Conservation (phyloP, 371 early-diverging fungal genomes). For the Apophysomyces variabilis region DNA sequence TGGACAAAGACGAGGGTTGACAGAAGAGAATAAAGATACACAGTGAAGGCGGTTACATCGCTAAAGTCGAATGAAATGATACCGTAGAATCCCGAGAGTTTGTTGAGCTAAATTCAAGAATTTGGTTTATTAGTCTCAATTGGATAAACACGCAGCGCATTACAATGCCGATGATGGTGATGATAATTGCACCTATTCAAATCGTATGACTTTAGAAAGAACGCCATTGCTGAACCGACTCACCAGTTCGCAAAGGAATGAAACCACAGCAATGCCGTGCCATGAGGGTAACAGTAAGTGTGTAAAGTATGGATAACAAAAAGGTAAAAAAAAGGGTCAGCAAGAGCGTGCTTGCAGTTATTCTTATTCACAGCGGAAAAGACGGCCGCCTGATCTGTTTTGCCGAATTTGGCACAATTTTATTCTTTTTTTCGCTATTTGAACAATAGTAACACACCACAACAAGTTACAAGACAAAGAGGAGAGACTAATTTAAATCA, state of each 20-base stretch:
- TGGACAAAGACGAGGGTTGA: slow-evolving; percentile 35
- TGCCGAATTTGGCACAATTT: no score
- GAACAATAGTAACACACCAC: no score
- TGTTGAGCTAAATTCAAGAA: slow-evolving; percentile 36
- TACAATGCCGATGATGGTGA: slow-evolving; percentile 52
- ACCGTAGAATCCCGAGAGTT: slow-evolving; percentile 51
- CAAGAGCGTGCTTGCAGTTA: not conserved
- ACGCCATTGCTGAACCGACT: not conserved
- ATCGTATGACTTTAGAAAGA: not conserved
- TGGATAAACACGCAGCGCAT: slow-evolving; percentile 11
- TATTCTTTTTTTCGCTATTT: not conserved
- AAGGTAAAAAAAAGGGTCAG: not conserved
- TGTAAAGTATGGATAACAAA: not conserved
- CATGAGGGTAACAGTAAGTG: not conserved
- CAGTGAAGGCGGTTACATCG: slow-evolving; percentile 30
- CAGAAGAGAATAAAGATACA: slow-evolving; percentile 40
- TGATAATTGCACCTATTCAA: slow-evolving; percentile 37
- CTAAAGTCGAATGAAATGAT: slow-evolving; percentile 40
- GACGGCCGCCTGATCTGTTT: no score
- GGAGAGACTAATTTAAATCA: not conserved
- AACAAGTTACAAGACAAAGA: no score
- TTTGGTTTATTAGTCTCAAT: not conserved
- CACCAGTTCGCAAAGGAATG: slow-evolving; percentile 6
- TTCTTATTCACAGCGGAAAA: not conserved
- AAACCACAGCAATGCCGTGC: slow-evolving; percentile 7